Evolutionary conservation across 2,329 filamentous ascomycete species (phyloP), one percentile per base, ranked within the genome.

Genomic region (Verticillium nubilum): DNA sequence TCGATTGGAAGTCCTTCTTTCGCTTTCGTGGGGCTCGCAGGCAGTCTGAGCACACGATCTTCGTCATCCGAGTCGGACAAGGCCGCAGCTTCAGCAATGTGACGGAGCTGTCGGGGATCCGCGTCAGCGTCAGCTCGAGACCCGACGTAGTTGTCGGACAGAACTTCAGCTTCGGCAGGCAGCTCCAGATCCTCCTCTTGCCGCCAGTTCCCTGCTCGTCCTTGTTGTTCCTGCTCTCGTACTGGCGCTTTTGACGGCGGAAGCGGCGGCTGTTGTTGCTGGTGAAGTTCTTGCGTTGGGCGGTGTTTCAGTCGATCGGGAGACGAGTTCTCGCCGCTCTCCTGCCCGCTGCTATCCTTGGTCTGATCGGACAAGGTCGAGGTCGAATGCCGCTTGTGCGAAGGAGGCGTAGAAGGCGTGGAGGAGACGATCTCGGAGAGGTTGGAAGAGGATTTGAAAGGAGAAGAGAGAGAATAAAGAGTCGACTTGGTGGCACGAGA

Each of bases 401-500:
- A 33, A 27, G 52, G 52, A 13, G 52, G 25, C 52, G 52, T 27
- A 26, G 27, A 53, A 28, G 42, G 42, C 27, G 27, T 53, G 13
- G 59, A 57, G 33, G 62, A 64, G n/a, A 50, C 10, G 9, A 50
- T 23, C n/a, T 50, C 42, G 42, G 42, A 50, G n/a, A 50, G 42
- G 19, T 33, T 57, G 59, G 52, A 58, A 58, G 35, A 61, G 53
- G 72, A 61, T 60, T 68, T 66, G 63, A 68, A 69, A 67, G 76
- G 70, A 63, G 63, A 62, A 37, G 74, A 73, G 63, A 72, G 62
- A 60, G 56, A 57, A 57, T 52, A 72, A 65, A 72, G 69, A 64
- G 72, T 68, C 63, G 77, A 68, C 58, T 72, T 66, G 60, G 71
- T 69, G 58, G 72, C 70, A 68, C 73, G 70, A 66, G 73, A 70